Base-by-base conservation (phyloP, 805 yeast species). In the Yamadazyma philogaea region DNA sequence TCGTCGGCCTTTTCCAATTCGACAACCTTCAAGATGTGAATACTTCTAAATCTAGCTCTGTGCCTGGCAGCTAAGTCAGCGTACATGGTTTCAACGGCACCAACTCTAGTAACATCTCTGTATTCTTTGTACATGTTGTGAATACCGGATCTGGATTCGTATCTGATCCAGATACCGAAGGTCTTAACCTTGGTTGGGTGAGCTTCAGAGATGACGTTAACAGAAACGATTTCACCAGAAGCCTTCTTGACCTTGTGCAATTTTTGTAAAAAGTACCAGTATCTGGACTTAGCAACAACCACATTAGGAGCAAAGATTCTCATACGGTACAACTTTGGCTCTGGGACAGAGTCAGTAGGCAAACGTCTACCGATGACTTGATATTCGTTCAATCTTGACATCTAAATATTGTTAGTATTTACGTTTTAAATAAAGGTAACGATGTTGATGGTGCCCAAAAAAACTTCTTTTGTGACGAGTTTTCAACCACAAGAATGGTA, bases 81-180 rank as follows among this genome's bases (percentile, higher is more conserved):
- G 93, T 93, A 93, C 84, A 93, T 84, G 70, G 93, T 79, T 77
- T 87, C 96, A 70, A 93, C 97, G 61, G 98, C 99, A 74, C 87
- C 96, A 55, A 89, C 95, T 82, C 99, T 93, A 81, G 96, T 78
- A 64, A 91, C 95, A 66, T 91, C 99, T 79, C 99, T 89, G 93
- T 88, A 87, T 82, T 93, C 99, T 84, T 93, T 93, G 96, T 93
- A 93, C 97, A 93, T 93, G 95, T 93, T 93, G 95, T 93, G 99
- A 68, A 96, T 90, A 81, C 99, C 99, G 61, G 99, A 93, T 86
- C 99, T 95, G 59, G 99, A 93, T 74, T 93, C 99, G 87, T 93
- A 93, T 82, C 99, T 90, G 74, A 93, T 86, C 99, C 99, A 93
- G 80, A 93, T 75, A 81, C 97, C 99, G 72, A 90, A 93, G 87